phyloP scores from a whole-genome alignment of 2,329 filamentous ascomycete genomes.

The Herpotrichia juniperi region DNA sequence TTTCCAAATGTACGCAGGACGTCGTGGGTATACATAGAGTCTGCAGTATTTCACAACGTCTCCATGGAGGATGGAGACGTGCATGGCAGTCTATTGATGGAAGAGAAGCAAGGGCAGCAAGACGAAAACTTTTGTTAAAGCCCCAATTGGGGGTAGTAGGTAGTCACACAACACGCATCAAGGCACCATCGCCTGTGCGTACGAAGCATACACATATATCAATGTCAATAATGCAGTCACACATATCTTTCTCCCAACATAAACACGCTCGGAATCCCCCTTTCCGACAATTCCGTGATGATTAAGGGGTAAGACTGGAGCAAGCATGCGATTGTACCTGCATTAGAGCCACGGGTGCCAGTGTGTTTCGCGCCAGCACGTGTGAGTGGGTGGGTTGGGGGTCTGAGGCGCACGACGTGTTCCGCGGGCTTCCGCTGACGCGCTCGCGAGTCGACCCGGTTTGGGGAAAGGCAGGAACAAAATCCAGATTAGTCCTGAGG shows the following conservation, averaged over 20 bases:
- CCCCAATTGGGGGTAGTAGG: too few relatives aligned
- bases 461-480: too few relatives aligned
- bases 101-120: neutral
- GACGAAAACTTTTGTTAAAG: neutral
- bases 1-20: slow-evolving; percentile 1
- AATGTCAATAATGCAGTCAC: neutral
- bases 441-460: too few relatives aligned
- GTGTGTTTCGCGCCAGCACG: neutral
- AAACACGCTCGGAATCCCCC: neutral
- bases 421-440: slow-evolving; percentile 3
- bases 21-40: slow-evolving; percentile 5
- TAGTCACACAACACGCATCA: neutral
- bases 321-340: neutral
- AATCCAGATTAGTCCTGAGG: too few relatives aligned
- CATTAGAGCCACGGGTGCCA: slow-evolving; percentile 1
- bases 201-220: neutral
- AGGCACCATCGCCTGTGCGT: too few relatives aligned
- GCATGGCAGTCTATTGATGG: neutral
- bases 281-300: neutral
- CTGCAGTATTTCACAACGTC: neutral
- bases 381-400: neutral
- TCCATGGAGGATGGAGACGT: neutral
- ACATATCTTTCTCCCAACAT: too few relatives aligned
- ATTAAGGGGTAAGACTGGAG: neutral
- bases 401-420: neutral